Conservation (phyloP, 2,329 filamentous ascomycete species). For the Xylaria sp. region DNA sequence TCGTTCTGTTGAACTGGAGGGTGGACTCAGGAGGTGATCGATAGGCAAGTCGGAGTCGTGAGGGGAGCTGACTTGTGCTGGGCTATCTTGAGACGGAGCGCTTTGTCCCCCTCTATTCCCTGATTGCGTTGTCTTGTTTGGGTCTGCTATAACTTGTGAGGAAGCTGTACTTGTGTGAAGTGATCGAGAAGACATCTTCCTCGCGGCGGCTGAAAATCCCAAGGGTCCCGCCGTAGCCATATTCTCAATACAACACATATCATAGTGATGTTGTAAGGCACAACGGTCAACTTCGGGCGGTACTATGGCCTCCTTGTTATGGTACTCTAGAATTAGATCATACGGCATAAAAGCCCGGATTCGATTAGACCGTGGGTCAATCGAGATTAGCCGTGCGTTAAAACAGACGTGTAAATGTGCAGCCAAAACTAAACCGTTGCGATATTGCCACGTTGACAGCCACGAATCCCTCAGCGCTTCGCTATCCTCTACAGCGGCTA, state of each 20-base stretch:
- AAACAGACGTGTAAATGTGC: slow-evolving; percentile 16
- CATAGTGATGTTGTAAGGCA: neutral
- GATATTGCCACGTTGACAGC: slow-evolving; percentile 21
- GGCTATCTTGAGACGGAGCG: too few relatives aligned
- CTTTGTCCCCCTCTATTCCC: too few relatives aligned
- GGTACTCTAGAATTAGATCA: neutral
- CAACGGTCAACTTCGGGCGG: neutral
- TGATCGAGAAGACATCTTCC: neutral
- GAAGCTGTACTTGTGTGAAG: neutral
- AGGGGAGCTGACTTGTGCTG: too few relatives aligned
- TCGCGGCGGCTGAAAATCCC: neutral
- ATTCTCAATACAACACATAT: neutral
- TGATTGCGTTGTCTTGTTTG: too few relatives aligned
- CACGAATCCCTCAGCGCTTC: slow-evolving; percentile 1
- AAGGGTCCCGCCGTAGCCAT: neutral
- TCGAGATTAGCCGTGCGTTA: neutral
- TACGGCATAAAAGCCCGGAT: neutral
- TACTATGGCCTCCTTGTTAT: neutral
- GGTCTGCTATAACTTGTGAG: too few relatives aligned
- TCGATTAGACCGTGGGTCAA: neutral
- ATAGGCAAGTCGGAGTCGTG: too few relatives aligned
- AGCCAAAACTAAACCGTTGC: slow-evolving; percentile 22
- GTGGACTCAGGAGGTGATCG: too few relatives aligned
- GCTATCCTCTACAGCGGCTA: too few relatives aligned
- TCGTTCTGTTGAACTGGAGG: too few relatives aligned